A percentile compares a stretch with the other conserved stretches of the same genome.
These are phyloP conservation scores for Neltuma alba DNA, from an alignment of 306 rosid species.

Conservation along the genomic window DNA sequence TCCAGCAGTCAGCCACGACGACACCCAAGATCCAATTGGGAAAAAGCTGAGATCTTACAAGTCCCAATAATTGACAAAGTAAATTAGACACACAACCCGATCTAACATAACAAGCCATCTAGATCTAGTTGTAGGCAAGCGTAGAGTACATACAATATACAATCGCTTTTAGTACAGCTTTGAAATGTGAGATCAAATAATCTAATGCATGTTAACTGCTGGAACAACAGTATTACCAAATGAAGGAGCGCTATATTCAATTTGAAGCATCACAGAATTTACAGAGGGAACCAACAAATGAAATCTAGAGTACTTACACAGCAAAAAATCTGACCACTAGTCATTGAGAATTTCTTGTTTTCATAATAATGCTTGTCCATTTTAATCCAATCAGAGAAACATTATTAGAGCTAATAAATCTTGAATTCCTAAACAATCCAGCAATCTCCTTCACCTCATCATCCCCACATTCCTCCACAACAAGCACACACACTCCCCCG, in stretches of 20 bases:
- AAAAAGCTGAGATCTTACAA: too few relatives aligned
- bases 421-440: conserved; percentile 63
- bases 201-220: not conserved
- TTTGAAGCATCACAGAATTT: conserved; percentile 8
- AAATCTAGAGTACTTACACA: conserved; percentile 6
- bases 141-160: not conserved
- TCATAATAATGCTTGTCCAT: conserved; percentile 76
- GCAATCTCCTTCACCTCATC: conserved; percentile 56
- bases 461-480: conserved; percentile 60
- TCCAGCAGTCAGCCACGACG: conserved; percentile 3
- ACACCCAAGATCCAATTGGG: too few relatives aligned
- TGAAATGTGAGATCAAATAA: not conserved
- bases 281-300: not conserved
- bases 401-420: conserved; percentile 49
- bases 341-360: conserved; percentile 48
- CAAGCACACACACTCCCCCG: conserved; percentile 61
- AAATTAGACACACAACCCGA: not conserved
- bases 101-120: conserved; percentile 4
- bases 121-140: not conserved
- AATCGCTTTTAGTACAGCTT: not conserved
- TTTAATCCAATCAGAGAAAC: conserved; percentile 61
- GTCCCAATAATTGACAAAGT: too few relatives aligned
- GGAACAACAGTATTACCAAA: not conserved
- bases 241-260: not conserved
- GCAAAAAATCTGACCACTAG: not conserved